Percentiles rank a stretch among this genome's conserved stretches.
Conservation (phyloP, 1,284 basidiomycete species). For the Pyrrhoderma lamaoense region DNA sequence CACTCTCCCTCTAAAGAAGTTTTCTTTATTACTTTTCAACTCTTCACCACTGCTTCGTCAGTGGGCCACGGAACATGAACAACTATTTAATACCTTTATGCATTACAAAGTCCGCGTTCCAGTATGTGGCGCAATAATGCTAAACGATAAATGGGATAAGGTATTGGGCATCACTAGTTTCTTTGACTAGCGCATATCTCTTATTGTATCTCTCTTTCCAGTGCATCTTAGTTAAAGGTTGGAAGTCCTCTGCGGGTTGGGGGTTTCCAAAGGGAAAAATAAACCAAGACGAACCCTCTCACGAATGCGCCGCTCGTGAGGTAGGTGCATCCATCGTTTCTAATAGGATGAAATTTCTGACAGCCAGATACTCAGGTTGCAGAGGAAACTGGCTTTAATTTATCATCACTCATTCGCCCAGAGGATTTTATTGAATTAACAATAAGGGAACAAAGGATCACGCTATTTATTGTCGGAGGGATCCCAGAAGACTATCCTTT, state of each 20-base stretch:
- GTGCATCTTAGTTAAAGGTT: conserved; percentile 94
- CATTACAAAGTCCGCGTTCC: conserved; percentile 96
- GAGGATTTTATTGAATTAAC: conserved; percentile 79
- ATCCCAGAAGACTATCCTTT: conserved; percentile 89
- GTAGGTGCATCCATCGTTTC: conserved; percentile 36
- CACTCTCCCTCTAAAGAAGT: conserved; percentile 83
- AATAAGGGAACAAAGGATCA: conserved; percentile 85
- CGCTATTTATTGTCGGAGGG: conserved; percentile 86
- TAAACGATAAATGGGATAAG: conserved; percentile 90
- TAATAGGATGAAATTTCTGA: not conserved
- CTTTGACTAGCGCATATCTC: not conserved
- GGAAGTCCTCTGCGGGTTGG: conserved; percentile 96
- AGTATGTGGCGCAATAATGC: conserved; percentile 97
- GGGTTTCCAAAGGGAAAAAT: conserved; percentile 99
- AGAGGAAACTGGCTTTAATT: conserved; percentile 91
- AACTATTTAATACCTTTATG: conserved; percentile 80
- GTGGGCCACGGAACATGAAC: conserved; percentile 74
- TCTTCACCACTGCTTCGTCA: conserved; percentile 75
- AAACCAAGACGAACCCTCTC: conserved; percentile 84
- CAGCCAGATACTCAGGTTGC: conserved; percentile 53
- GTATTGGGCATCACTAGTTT: conserved; percentile 33
- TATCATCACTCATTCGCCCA: conserved; percentile 62
- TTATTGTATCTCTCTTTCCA: conserved; percentile 28
- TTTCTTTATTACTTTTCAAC: conserved; percentile 89
- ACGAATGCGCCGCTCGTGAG: conserved; percentile 85